phyloP scores from a whole-genome alignment of 1,284 basidiomycete genomes.

The Caloboletus inedulis region DNA sequence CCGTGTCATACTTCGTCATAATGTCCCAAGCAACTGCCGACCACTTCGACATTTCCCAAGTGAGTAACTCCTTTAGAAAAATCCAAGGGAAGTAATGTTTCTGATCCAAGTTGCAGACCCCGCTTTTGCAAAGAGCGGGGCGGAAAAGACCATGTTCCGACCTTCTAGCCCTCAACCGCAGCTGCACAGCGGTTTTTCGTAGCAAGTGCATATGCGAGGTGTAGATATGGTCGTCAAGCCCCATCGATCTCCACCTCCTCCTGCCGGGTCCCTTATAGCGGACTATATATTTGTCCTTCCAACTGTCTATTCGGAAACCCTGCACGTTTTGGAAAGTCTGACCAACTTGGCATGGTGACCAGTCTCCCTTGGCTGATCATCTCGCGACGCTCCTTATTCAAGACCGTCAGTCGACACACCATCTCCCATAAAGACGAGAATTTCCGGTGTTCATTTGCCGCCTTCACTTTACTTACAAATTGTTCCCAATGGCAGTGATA shows the following conservation, averaged over 20 bases:
- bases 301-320: constrained; percentile 2
- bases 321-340: background rate
- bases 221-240: background rate
- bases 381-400: background rate
- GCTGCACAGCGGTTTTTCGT: background rate
- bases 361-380: background rate
- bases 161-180: background rate
- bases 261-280: background rate
- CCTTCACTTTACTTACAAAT: background rate
- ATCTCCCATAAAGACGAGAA: background rate
- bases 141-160: background rate
- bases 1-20: background rate
- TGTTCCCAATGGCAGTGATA: background rate
- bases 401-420: background rate
- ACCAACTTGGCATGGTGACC: background rate
- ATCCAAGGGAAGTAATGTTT: background rate
- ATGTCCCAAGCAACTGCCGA: background rate
- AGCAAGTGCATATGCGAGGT: background rate
- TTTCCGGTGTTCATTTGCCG: background rate
- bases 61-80: background rate
- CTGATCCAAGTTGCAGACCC: background rate
- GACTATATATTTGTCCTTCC: background rate
- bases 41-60: background rate
- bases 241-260: background rate
- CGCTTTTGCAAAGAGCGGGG: background rate